phyloP scores from a whole-genome alignment of 2,329 filamentous ascomycete species.

The Pseudocercospora musae region DNA sequence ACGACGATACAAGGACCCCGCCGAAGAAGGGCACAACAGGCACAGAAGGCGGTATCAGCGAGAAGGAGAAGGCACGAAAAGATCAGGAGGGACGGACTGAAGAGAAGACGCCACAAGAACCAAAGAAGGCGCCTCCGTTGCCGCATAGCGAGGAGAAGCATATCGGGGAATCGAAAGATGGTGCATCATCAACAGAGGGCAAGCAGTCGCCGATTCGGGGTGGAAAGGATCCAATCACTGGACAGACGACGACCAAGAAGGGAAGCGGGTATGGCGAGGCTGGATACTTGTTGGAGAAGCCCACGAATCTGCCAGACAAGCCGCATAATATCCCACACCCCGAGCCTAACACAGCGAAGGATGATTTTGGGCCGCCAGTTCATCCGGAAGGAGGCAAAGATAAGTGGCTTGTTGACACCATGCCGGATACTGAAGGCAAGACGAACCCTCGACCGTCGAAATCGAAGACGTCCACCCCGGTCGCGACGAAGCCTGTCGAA shows the following conservation, averaged over 20 bases:
- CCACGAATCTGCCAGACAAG: conserved; percentile 68
- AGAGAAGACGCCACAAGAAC: conserved; percentile 72
- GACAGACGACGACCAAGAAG: conserved; percentile 32
- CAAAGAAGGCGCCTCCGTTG: conserved; percentile 79
- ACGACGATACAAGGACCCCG: conserved; percentile 71
- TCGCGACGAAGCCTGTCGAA: conserved; percentile 1
- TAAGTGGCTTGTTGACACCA: conserved; percentile 37
- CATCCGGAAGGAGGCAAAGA: conserved; percentile 15
- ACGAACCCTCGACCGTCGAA: conserved; percentile 33
- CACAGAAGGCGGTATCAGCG: conserved; percentile 82
- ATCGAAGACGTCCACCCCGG: conserved; percentile 15
- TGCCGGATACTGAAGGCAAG: conserved; percentile 39
- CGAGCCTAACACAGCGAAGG: conserved; percentile 47
- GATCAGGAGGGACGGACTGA: conserved; percentile 61
- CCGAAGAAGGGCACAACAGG: conserved; percentile 85
- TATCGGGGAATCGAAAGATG: conserved; percentile 40
- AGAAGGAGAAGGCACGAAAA: conserved; percentile 75
- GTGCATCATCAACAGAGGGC: conserved; percentile 30
- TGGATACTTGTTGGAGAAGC: conserved; percentile 39
- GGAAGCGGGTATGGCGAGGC: conserved; percentile 26
- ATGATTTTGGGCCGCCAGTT: conserved; percentile 26
- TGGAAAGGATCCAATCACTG: conserved; percentile 32
- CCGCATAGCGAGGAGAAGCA: conserved; percentile 78
- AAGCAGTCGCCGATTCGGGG: conserved; percentile 35
- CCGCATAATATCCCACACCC: conserved; percentile 71